phyloP scores from a whole-genome alignment of 2,329 filamentous ascomycete species.

The Tolypocladium cylindrosporum region DNA sequence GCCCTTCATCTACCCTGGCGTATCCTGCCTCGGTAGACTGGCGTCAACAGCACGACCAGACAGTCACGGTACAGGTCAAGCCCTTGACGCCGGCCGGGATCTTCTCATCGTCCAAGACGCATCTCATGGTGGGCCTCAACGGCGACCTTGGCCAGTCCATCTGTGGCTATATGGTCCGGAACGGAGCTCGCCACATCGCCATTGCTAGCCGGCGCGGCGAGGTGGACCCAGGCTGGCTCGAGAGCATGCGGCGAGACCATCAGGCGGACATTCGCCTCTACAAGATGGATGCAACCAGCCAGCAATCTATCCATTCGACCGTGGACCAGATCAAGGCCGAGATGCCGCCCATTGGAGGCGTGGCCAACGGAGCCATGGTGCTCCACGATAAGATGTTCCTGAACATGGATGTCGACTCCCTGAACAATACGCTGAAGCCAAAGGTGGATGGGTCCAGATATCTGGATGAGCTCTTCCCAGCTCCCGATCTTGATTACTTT shows the following conservation, averaged over 20 bases:
- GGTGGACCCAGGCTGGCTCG: neutral
- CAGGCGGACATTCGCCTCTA: neutral
- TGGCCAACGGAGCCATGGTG: conserved; percentile 27
- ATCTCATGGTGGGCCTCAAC: neutral
- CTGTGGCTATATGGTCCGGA: neutral
- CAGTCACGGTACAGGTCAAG: neutral
- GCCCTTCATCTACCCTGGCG: neutral
- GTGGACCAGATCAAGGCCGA: conserved; percentile 10
- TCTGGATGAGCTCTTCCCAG: conserved; percentile 20
- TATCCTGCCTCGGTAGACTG: neutral
- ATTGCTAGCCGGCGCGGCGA: neutral
- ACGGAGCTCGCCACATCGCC: neutral
- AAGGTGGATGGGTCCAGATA: conserved; percentile 26
- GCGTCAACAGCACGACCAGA: neutral
- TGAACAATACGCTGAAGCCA: conserved; percentile 18
- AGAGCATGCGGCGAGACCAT: neutral
- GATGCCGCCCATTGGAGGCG: conserved; percentile 25
- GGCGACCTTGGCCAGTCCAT: conserved; percentile 1
- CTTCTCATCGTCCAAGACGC: neutral
- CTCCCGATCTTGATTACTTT: conserved; percentile 27
- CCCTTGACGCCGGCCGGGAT: neutral
- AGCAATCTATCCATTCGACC: neutral
- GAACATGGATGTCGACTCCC: conserved; percentile 18
- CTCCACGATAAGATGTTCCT: conserved; percentile 18
- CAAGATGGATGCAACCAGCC: conserved; percentile 1